Base-by-base conservation (phyloP, 208 protist genomes). In the Leishmania amazonensis region DNA sequence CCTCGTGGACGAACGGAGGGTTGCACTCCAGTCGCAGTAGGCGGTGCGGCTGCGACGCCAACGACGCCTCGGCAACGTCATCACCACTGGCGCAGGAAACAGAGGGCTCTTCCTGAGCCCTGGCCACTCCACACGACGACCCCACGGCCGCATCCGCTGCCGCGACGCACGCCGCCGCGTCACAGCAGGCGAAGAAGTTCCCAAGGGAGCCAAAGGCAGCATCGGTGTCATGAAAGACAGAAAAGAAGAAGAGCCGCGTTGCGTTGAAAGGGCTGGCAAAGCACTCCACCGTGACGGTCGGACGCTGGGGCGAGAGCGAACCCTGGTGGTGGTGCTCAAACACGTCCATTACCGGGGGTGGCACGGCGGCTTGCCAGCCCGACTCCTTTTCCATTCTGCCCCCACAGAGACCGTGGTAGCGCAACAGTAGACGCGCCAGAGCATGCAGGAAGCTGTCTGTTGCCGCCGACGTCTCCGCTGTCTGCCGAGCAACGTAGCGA, bases 261-360 rank as follows among this genome's bases (percentile, higher is more conserved):
- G 83, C 84, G 79, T 91, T 91, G 57, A 91, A 88, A 60, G 88
- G 88, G 58, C 85, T 88, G 6, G 83, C 83, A 72, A 91, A 91
- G 64, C 88, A 91, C 78, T 91, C 88, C 28, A 80, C 83, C 1
- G 47, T 60, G 45, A 83, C 49, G 17, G 51, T 75, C 11, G 58
- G 62, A 9, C 58, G 45, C 47, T 54, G 45, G 11, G 19, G 57
- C 57, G 53, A 75, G 53, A 65, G 64, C 35, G 24, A 75, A 2
- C 42, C 38, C 19, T 75, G 78, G n/a, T 51, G 71, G 65, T 65
- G 60, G 35, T 57, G 19, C 45, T 80, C 82, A 35, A 91, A 83
- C 3, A 53, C 65, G 60, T 84, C 79, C 76, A 90, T 86, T 4
- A 88, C 85, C 40, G n/a, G 42, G 4, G 75, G 40, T 13, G 85